phyloP scores from a whole-genome alignment of 2,329 filamentous ascomycete genomes.

The Rutstroemia sp. region DNA sequence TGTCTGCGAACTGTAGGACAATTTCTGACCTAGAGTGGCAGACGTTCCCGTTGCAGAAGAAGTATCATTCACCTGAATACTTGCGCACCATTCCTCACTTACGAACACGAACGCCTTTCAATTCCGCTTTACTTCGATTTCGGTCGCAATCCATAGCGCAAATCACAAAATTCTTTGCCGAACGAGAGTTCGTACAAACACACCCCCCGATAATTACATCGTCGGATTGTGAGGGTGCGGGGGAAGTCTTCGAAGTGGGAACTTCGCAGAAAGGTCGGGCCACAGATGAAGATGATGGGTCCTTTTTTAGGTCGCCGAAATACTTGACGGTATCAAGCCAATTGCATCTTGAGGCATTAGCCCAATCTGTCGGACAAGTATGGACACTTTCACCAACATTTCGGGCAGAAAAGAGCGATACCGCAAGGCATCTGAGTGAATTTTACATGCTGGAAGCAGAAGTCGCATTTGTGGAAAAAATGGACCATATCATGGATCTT shows the following conservation, averaged over 20 bases:
- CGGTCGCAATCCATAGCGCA: slow-evolving; percentile 72
- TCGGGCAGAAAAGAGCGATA: slow-evolving; percentile 87
- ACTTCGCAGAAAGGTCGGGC: slow-evolving; percentile 16
- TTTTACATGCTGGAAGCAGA: slow-evolving; percentile 99
- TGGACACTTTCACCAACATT: slow-evolving; percentile 95
- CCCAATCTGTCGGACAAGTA: slow-evolving; percentile 80
- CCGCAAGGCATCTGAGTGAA: slow-evolving; percentile 86
- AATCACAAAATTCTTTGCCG: slow-evolving; percentile 68
- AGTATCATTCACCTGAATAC: slow-evolving; percentile 86
- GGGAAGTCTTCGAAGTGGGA: slow-evolving; percentile 76
- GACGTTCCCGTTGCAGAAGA: slow-evolving; percentile 92
- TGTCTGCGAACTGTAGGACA: slow-evolving; percentile 2
- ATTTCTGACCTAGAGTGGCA: slow-evolving; percentile 33
- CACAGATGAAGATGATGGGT: slow-evolving; percentile 33
- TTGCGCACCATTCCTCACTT: slow-evolving; percentile 84
- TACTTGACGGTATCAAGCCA: slow-evolving; percentile 95
- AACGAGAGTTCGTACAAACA: slow-evolving; percentile 67
- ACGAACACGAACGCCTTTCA: slow-evolving; percentile 71
- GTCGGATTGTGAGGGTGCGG: slow-evolving; percentile 93
- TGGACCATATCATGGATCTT: slow-evolving; percentile 68
- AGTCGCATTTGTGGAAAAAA: slow-evolving; percentile 65
- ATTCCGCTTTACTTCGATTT: slow-evolving; percentile 72
- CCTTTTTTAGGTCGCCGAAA: slow-evolving; percentile 81
- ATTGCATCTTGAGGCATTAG: slow-evolving; percentile 85
- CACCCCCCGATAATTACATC: slow-evolving; percentile 94